These are phyloP conservation scores for Cryptosporidium sp. DNA, from an alignment of 169 alveolate species.

Conservation along the genomic window DNA sequence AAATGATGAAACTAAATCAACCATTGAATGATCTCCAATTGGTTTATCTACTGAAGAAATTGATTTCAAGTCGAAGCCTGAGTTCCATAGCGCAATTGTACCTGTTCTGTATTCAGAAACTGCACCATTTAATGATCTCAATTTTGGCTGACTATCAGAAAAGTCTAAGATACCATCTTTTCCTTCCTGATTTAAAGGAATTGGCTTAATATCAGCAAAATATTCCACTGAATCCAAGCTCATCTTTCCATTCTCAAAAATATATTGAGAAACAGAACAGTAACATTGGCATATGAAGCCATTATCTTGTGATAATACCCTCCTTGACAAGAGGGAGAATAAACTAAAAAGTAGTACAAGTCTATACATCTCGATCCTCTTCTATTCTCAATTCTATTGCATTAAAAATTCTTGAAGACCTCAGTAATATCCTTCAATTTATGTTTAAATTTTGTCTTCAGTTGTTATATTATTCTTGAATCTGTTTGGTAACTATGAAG, in stretches of 20 bases:
- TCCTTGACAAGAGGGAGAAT: constrained; percentile 34
- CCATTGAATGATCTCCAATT: constrained; percentile 6
- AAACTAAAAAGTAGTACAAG: constrained; percentile 8
- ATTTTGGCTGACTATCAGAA: constrained; percentile 30
- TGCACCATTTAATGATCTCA: constrained; percentile 10
- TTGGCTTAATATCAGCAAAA: constrained; percentile 35
- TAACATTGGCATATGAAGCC: constrained; percentile 68
- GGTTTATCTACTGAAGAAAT: constrained; percentile 36
- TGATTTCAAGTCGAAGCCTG: background rate
- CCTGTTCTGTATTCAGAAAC: constrained; percentile 52
- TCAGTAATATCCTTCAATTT: background rate
- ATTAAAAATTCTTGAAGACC: background rate
- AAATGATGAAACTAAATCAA: background rate
- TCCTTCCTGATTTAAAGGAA: constrained; percentile 6
- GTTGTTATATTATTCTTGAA: background rate
- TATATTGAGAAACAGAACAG: constrained; percentile 47
- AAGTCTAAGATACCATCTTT: constrained; percentile 19
- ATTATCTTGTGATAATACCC: constrained; percentile 33
- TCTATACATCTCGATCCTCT: constrained; percentile 4
- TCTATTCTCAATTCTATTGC: background rate
- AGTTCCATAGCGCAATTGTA: constrained; percentile 63
- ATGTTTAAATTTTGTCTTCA: background rate
- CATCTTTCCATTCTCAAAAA: constrained; percentile 19
- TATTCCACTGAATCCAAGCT: constrained; percentile 40
- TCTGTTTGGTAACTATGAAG: constrained; percentile 1